Evolutionary conservation across 176 grass and related monocot genomes (phyloP).

Genomic region (Otatea glauca): DNA sequence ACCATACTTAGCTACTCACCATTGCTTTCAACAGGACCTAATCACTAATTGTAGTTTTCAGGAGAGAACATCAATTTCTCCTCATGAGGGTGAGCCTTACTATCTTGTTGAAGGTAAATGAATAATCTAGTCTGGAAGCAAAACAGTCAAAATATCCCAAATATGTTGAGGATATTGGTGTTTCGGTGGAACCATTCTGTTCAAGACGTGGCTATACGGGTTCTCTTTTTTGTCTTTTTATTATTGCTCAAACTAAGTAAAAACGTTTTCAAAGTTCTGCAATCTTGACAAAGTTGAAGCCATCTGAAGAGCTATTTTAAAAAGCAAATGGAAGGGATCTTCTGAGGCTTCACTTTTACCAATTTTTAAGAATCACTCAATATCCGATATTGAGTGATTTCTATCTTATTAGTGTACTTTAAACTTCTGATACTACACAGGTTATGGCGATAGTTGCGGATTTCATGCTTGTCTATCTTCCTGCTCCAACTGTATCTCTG

Average conservation of each 20-base stretch:
- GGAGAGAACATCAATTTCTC: not conserved
- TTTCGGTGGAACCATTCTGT: not conserved
- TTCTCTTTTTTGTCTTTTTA: too few species aligned
- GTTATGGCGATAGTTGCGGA: constrained; percentile 92
- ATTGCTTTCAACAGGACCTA: not conserved
- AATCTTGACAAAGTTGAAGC: too few species aligned
- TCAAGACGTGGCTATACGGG: not conserved
- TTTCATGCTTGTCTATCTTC: constrained; percentile 98
- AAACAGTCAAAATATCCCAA: not conserved
- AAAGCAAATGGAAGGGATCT: not conserved
- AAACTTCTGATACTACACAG: constrained; percentile 42
- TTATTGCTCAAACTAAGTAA: too few species aligned
- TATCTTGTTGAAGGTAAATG: not conserved
- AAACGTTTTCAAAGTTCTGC: too few species aligned
- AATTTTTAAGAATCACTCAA: not conserved
- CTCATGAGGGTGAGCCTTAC: not conserved
- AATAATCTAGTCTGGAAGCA: not conserved
- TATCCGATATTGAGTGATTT: not conserved
- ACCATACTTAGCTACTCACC: not conserved
- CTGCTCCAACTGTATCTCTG: constrained; percentile 84
- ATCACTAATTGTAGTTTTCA: not conserved
- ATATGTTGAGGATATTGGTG: not conserved
- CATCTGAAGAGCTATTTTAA: not conserved
- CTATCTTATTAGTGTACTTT: not conserved
- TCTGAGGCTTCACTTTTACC: not conserved